Percentiles rank a stretch among this genome's conserved stretches.
Evolutionary conservation across 129 eudicot genomes (phyloP).

Genomic region (Helianthus tuberosus): DNA sequence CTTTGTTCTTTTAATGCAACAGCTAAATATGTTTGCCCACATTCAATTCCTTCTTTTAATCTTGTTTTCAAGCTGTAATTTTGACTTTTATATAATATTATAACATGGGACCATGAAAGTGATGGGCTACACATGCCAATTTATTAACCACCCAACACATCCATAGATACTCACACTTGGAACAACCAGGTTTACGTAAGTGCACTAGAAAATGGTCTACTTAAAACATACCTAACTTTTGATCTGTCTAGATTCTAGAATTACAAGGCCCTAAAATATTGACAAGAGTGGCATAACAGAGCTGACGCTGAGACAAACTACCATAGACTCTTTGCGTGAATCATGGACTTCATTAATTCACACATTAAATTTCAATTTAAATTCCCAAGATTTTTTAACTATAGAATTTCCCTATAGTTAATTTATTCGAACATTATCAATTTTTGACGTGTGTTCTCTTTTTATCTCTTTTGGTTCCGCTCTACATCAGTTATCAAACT

Average conservation of each 20-base stretch:
- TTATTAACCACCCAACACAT: neutral
- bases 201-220: neutral
- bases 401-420: neutral
- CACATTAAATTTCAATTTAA: neutral
- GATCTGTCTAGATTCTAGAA: neutral
- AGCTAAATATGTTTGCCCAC: constrained; percentile 3
- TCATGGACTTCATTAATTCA: neutral
- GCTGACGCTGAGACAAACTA: neutral
- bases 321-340: too few relatives aligned
- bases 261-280: neutral
- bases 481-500: neutral
- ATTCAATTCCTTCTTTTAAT: constrained; percentile 24
- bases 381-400: neutral
- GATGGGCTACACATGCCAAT: constrained; percentile 18
- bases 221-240: neutral
- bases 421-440: neutral
- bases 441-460: neutral
- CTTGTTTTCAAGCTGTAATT: constrained; percentile 25
- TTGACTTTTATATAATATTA: constrained; percentile 18
- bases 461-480: neutral
- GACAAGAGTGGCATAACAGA: neutral
- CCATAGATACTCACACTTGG: neutral
- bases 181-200: neutral
- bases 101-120: constrained; percentile 8
- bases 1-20: constrained; percentile 8